Percentiles rank a stretch among this genome's conserved stretches.
phyloP scores from a whole-genome alignment of 208 protist genomes.

The Trypanosoma mega region DNA sequence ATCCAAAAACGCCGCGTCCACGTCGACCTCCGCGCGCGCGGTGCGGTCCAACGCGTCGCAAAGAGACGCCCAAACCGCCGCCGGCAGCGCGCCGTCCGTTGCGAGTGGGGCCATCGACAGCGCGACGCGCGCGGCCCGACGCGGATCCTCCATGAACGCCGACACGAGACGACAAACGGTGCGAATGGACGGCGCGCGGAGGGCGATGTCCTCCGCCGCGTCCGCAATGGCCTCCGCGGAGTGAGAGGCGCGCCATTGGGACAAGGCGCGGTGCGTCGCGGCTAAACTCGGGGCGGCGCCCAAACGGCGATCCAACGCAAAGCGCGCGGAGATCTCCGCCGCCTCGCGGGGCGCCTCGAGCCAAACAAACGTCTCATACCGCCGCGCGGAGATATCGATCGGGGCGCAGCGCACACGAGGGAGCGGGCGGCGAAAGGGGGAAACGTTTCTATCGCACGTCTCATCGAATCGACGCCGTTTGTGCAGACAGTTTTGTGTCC shows the following conservation, averaged over 20 bases:
- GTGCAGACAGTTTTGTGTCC: conserved; percentile 20
- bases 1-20: conserved; percentile 56
- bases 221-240: conserved; percentile 37
- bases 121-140: conserved; percentile 25
- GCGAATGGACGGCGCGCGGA: conserved; percentile 26
- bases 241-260: conserved; percentile 37
- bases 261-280: conserved; percentile 46
- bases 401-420: conserved; percentile 31
- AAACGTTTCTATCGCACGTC: not conserved
- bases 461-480: conserved; percentile 24
- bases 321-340: conserved; percentile 56
- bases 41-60: conserved; percentile 27
- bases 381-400: conserved; percentile 57
- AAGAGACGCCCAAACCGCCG: conserved; percentile 31
- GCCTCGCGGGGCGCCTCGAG: conserved; percentile 39
- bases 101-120: conserved; percentile 19
- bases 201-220: conserved; percentile 43
- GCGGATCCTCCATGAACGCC: conserved; percentile 26
- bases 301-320: conserved; percentile 61
- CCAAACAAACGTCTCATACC: conserved; percentile 66
- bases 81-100: conserved; percentile 19
- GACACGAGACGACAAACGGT: conserved; percentile 34
- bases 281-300: conserved; percentile 54
- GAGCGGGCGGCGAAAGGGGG: conserved; percentile 28
- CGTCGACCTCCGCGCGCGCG: conserved; percentile 30